A percentile compares a stretch with the other conserved stretches of the same genome.
Conservation (phyloP, 2,329 filamentous ascomycete genomes). For the Alternaria conjuncta region DNA sequence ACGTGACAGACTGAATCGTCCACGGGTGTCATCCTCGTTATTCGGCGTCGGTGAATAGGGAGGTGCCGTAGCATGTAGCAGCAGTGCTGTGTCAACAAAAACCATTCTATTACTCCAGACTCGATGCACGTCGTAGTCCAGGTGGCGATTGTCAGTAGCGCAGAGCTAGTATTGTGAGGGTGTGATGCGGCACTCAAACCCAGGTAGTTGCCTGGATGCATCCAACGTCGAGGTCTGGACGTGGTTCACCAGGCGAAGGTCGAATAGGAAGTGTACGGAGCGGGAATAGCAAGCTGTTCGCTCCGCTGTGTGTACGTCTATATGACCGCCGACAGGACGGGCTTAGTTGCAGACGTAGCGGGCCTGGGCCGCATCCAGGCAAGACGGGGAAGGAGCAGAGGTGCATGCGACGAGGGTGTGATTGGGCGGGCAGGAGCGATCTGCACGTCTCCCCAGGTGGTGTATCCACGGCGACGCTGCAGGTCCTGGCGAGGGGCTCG, state of each 20-base stretch:
- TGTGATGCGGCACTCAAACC: slow-evolving; percentile 15
- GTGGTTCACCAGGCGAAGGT: slow-evolving; percentile 24
- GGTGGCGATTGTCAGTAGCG: slow-evolving; percentile 14
- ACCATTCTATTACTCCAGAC: neutral
- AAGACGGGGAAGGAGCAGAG: slow-evolving; percentile 15
- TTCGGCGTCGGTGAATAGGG: neutral
- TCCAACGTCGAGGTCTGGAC: neutral
- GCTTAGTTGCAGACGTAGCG: slow-evolving; percentile 28
- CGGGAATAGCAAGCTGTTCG: slow-evolving; percentile 10
- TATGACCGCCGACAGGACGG: slow-evolving; percentile 14
- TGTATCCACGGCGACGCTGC: slow-evolving; percentile 18
- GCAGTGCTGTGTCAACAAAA: slow-evolving; percentile 4
- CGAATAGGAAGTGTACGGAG: slow-evolving; percentile 29
- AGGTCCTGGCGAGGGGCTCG: slow-evolving; percentile 13
- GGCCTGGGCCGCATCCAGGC: slow-evolving; percentile 29
- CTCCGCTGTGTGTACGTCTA: slow-evolving; percentile 2
- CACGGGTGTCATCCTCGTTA: neutral
- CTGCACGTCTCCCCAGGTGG: slow-evolving; percentile 22
- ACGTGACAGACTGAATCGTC: neutral
- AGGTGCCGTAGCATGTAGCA: slow-evolving; percentile 1
- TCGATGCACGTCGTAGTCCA: neutral
- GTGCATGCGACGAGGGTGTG: slow-evolving; percentile 14
- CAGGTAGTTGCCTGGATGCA: neutral
- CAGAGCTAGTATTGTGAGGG: slow-evolving; percentile 10
- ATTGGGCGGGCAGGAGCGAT: slow-evolving; percentile 28